Evolutionary conservation across 495 filamentous ascomycete genomes (phyloP).

Genomic region (Penicillium arizonense): DNA sequence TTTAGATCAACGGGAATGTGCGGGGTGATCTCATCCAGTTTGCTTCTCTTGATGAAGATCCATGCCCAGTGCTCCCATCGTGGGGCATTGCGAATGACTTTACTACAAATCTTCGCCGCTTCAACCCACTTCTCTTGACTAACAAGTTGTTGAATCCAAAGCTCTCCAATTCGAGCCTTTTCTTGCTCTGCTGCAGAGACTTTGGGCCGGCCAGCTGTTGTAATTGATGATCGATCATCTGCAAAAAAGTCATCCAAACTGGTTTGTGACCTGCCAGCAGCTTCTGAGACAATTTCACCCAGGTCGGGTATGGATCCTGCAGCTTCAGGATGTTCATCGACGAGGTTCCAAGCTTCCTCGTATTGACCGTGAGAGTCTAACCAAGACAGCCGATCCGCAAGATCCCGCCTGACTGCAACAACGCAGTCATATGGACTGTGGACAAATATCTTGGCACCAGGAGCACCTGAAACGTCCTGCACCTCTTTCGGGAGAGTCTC

Average conservation of each 20-base stretch:
- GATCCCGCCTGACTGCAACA: conserved; percentile 78
- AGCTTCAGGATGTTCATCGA: conserved; percentile 74
- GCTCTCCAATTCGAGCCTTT: conserved; percentile 86
- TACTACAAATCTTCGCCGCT: conserved; percentile 75
- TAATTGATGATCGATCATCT: conserved; percentile 69
- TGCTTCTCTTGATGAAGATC: conserved; percentile 79
- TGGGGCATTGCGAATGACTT: conserved; percentile 72
- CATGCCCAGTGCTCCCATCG: conserved; percentile 95
- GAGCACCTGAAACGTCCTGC: conserved; percentile 48
- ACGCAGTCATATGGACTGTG: conserved; percentile 96
- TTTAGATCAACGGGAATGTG: conserved; percentile 74
- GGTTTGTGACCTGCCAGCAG: conserved; percentile 50
- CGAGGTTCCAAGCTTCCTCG: conserved; percentile 80
- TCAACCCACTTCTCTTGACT: conserved; percentile 67
- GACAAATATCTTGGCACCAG: conserved; percentile 89
- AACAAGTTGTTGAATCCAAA: conserved; percentile 86
- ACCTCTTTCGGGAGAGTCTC: conserved; percentile 38
- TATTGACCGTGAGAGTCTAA: conserved; percentile 75
- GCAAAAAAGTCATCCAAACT: conserved; percentile 74
- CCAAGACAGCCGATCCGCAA: conserved; percentile 82
- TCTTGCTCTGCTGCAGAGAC: conserved; percentile 77
- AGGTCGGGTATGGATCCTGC: conserved; percentile 29
- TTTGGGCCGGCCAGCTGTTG: conserved; percentile 32
- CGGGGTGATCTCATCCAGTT: conserved; percentile 83
- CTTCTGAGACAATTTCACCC: conserved; percentile 56